These are phyloP conservation scores for Neopestalotiopsis sp. DNA, from an alignment of 2,329 filamentous ascomycete genomes.

Conservation along the genomic window DNA sequence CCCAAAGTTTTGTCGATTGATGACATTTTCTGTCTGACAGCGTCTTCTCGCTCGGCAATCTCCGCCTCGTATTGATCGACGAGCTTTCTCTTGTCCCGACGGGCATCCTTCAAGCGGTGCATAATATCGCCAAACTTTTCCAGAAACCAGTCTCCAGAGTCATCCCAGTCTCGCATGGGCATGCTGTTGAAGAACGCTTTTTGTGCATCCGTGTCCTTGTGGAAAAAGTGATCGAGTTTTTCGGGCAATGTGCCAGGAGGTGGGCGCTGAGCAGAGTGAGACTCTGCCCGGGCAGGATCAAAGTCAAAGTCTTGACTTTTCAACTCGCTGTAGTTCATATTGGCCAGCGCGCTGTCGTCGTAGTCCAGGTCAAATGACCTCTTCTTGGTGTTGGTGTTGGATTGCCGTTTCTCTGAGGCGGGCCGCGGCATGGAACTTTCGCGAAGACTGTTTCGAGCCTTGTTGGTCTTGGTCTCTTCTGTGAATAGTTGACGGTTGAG, in stretches of 20 bases:
- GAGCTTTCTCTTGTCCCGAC: slow-evolving; percentile 54
- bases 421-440: slow-evolving; percentile 30
- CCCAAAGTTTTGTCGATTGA: slow-evolving; percentile 59
- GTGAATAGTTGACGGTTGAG: slow-evolving; percentile 35
- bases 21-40: slow-evolving; percentile 56
- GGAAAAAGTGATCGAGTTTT: slow-evolving; percentile 51
- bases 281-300: slow-evolving; percentile 55
- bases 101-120: slow-evolving; percentile 50
- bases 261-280: slow-evolving; percentile 38
- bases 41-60: slow-evolving; percentile 58
- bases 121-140: slow-evolving; percentile 57
- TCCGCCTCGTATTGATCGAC: slow-evolving; percentile 59
- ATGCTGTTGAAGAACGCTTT: slow-evolving; percentile 58
- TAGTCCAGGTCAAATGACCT: slow-evolving; percentile 52
- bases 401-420: slow-evolving; percentile 27
- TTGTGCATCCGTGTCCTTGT: slow-evolving; percentile 47
- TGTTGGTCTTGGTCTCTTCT: slow-evolving; percentile 24
- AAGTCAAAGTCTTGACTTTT: slow-evolving; percentile 60
- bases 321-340: slow-evolving; percentile 58
- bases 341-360: slow-evolving; percentile 58
- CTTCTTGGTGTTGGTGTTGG: slow-evolving; percentile 29
- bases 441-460: slow-evolving; percentile 17
- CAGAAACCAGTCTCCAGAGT: slow-evolving; percentile 64
- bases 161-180: slow-evolving; percentile 62
- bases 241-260: slow-evolving; percentile 48